Evolutionary conservation across 768 basidiomycete genomes (phyloP).

Genomic region (Hericium erinaceus): DNA sequence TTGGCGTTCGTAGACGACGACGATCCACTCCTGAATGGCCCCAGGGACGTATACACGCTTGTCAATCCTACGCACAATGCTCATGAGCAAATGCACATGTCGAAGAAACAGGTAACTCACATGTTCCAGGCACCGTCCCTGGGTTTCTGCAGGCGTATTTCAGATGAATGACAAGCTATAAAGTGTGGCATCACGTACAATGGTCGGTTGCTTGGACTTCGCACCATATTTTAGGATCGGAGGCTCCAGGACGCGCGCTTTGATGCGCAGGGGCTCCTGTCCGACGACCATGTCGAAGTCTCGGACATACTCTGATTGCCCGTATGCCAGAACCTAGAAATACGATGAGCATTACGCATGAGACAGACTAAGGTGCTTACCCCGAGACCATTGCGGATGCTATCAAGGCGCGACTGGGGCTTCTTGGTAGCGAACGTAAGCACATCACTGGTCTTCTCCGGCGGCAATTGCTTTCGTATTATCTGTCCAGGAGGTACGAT

Average conservation of each 20-base stretch:
- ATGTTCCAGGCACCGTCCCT: conserved; percentile 74
- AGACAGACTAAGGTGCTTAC: conserved; percentile 22
- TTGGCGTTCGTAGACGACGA: conserved; percentile 59
- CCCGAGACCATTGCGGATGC: conserved; percentile 44
- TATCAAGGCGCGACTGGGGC: conserved; percentile 46
- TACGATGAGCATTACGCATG: background rate
- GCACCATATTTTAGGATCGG: conserved; percentile 61
- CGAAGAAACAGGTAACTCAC: conserved; percentile 25
- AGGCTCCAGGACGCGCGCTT: conserved; percentile 54
- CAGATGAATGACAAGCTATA: background rate
- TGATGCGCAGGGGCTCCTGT: conserved; percentile 42
- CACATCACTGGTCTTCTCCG: conserved; percentile 54
- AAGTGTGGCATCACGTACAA: conserved; percentile 33
- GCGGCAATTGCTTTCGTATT: conserved; percentile 61
- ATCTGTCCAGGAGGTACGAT: conserved; percentile 55
- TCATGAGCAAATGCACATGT: background rate
- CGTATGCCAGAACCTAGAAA: conserved; percentile 37
- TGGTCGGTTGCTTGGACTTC: conserved; percentile 43
- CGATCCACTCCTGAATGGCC: conserved; percentile 46
- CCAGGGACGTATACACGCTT: conserved; percentile 57
- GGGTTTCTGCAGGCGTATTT: conserved; percentile 33
- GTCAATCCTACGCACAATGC: conserved; percentile 41
- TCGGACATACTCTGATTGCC: conserved; percentile 43
- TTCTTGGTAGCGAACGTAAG: conserved; percentile 60
- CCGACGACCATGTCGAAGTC: conserved; percentile 64